Evolutionary conservation across 1,284 basidiomycete genomes (phyloP).

Genomic region (Ganoderma lingzhi): DNA sequence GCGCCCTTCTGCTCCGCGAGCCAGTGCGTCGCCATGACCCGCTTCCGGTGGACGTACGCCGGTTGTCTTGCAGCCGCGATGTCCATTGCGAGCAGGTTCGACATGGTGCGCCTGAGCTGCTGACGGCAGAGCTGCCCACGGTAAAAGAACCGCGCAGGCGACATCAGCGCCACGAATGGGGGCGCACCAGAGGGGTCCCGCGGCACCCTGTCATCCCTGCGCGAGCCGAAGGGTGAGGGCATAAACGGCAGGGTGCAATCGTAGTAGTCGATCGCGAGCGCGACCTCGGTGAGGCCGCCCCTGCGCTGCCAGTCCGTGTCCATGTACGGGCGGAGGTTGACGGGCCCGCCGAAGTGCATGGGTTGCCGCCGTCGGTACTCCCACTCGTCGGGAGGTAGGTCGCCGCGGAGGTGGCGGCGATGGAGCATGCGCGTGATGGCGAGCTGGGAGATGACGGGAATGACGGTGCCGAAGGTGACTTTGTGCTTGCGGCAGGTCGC

Average conservation of each 20-base stretch:
- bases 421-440: slow-evolving; percentile 61
- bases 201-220: slow-evolving; percentile 22
- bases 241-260: slow-evolving; percentile 57
- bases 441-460: slow-evolving; percentile 60
- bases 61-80: slow-evolving; percentile 44
- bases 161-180: slow-evolving; percentile 50
- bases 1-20: slow-evolving; percentile 23
- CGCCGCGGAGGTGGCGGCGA: slow-evolving; percentile 53
- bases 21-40: slow-evolving; percentile 30
- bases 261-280: slow-evolving; percentile 54
- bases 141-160: slow-evolving; percentile 53
- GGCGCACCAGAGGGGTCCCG: slow-evolving; percentile 48
- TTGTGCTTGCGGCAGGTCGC: slow-evolving; percentile 49
- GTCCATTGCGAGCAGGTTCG: slow-evolving; percentile 60
- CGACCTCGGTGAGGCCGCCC: slow-evolving; percentile 55
- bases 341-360: slow-evolving; percentile 56
- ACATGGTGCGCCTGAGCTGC: slow-evolving; percentile 45
- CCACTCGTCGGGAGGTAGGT: slow-evolving; percentile 62
- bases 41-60: slow-evolving; percentile 32
- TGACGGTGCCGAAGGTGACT: slow-evolving; percentile 61
- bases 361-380: slow-evolving; percentile 57
- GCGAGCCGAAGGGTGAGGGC: slow-evolving; percentile 41
- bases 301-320: slow-evolving; percentile 54
- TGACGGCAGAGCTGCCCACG: slow-evolving; percentile 49
- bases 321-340: slow-evolving; percentile 62